phyloP scores from a whole-genome alignment of 768 basidiomycete genomes.

The Megacollybia marginata region DNA sequence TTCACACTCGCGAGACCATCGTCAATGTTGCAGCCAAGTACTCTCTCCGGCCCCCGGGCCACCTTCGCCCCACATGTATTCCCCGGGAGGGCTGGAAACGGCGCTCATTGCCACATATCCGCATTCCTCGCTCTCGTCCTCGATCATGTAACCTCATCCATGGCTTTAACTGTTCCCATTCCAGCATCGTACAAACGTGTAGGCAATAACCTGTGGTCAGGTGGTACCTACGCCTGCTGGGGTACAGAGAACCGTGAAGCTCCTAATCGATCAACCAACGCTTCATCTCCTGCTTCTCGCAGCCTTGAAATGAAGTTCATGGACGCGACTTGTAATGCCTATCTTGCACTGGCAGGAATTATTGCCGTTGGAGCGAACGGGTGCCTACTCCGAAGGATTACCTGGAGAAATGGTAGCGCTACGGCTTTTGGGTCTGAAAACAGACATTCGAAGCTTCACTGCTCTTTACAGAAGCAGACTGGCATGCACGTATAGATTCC shows the following conservation, averaged over 20 bases:
- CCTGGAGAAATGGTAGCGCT: too few relatives aligned
- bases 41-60: constrained; percentile 46
- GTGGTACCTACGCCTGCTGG: constrained; percentile 65
- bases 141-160: constrained; percentile 45
- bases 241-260: constrained; percentile 65
- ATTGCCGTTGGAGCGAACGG: constrained; percentile 47
- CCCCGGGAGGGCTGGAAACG: too few relatives aligned
- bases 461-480: too few relatives aligned
- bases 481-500: too few relatives aligned
- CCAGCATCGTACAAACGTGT: constrained; percentile 58
- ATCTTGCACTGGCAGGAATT: constrained; percentile 51
- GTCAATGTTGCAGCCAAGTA: constrained; percentile 57
- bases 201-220: constrained; percentile 59
- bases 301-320: constrained; percentile 58
- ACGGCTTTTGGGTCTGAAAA: too few relatives aligned
- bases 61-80: constrained; percentile 56
- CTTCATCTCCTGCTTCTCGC: constrained; percentile 35
- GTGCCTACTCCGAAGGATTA: too few relatives aligned
- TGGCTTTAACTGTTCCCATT: constrained; percentile 53
- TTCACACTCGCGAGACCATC: constrained; percentile 62
- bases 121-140: constrained; percentile 58
- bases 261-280: constrained; percentile 52
- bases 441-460: too few relatives aligned
- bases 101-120: constrained; percentile 61
- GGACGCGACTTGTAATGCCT: constrained; percentile 59